These are phyloP conservation scores for Penicillium crustosum DNA, from an alignment of 2,329 filamentous ascomycete species.

Conservation along the genomic window DNA sequence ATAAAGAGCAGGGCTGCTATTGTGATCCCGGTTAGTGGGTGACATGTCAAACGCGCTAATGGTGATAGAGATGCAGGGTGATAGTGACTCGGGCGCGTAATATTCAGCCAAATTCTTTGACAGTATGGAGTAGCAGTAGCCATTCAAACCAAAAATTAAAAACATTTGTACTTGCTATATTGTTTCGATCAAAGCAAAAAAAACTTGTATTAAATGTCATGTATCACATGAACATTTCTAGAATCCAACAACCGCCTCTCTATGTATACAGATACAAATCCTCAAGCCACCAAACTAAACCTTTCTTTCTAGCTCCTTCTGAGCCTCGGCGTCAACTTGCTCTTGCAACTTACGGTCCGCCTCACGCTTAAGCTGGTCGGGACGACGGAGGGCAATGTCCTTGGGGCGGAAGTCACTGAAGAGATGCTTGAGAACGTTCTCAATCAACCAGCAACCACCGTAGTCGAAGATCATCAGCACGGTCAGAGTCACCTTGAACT, in stretches of 20 bases:
- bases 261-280: slow-evolving; percentile 25
- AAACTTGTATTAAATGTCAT: slow-evolving; percentile 18
- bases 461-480: slow-evolving; percentile 85
- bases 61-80: no score
- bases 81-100: no score
- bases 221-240: slow-evolving; percentile 18
- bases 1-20: background rate
- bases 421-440: slow-evolving; percentile 76
- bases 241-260: slow-evolving; percentile 16
- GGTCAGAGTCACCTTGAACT: slow-evolving; percentile 88
- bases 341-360: slow-evolving; percentile 64
- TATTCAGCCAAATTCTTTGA: background rate
- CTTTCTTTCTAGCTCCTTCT: slow-evolving; percentile 36
- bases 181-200: slow-evolving; percentile 4
- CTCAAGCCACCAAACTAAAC: slow-evolving; percentile 21
- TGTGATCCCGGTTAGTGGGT: background rate
- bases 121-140: background rate
- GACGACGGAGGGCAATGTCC: slow-evolving; percentile 83
- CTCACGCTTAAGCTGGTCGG: slow-evolving; percentile 82
- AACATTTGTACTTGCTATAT: background rate
- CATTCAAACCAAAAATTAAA: slow-evolving; percentile 36
- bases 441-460: slow-evolving; percentile 79
- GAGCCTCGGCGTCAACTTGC: slow-evolving; percentile 46
- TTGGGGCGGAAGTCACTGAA: slow-evolving; percentile 93
- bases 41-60: no score